Base-by-base conservation (phyloP, 1,284 basidiomycete species). In the Puccinia coronata region DNA sequence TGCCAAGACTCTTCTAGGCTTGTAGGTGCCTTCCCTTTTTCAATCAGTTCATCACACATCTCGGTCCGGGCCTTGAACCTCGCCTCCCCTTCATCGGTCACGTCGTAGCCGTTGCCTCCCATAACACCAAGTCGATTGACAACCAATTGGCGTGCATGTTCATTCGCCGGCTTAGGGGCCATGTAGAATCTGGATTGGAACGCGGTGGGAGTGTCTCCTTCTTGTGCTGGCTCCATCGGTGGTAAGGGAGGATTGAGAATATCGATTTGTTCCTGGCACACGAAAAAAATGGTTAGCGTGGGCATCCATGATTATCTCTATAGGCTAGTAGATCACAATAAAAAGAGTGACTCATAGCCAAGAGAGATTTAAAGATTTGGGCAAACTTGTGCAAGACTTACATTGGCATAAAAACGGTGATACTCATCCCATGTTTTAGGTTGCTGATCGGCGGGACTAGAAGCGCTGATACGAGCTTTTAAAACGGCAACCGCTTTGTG, bases 401-500 rank as follows among this genome's bases (percentile, higher is more conserved):
- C 84, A 23, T 81, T 82, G 1, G 81, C 83, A 81, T 84, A 84
- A 1, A 81, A 82, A 23, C 70, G 71, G 23, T 78, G 59, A 72
- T 83, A 84, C 43, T 84, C 84, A 16, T 78, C 82, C 84, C 84
- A 84, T 11, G 83, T 83, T 47, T 83, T 79, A 0, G 84, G 84
- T 43, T 84, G 63, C 61, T 83, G 76, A 20, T 85, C 82, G 47
- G 70, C 75, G 11, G 83, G 83, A 23, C 83, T 83, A 73, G 83
- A 83, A n/a, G 82, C 82, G 51, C 74, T 83, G n/a, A 84, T 63
- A 25, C 80, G 71, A 67, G 16, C 20, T 57, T 69, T 74, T 14
- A 81, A 49, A 12, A 81, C 61, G 20, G 61, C 72, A 34, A 73
- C 59, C 55, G 75, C 43, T 34, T 81, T 81, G 12, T 75, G 53